Base-by-base conservation (phyloP, 768 basidiomycete species). In the Calocybe indica region DNA sequence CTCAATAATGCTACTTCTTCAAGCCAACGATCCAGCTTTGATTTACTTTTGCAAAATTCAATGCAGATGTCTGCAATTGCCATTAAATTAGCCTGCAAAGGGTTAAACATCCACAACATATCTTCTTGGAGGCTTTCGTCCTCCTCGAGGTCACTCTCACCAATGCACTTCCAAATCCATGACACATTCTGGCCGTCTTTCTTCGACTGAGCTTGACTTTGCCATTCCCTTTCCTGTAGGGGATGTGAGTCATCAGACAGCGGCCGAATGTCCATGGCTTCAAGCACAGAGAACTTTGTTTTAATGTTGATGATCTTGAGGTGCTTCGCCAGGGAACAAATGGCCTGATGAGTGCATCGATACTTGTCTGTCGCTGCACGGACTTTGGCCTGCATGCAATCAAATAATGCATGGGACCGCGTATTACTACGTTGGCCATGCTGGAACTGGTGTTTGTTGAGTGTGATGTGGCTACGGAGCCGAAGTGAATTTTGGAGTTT, bases 121-220 rank as follows among this genome's bases (percentile, higher is more conserved):
- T 54, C 45, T 38, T 58, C 52, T 15, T 55, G 54, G 15, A 55
- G 37, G 36, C 28, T 29, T 28, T 41, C 33, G 12, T 48, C 39
- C 6, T 47, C 40, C 29, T 46, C 39, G 5, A 47, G 15, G 11
- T 40, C 43, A 12, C 35, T 12, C 15, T 31, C 33, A 15, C 55
- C 55, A 14, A 54, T 37, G 32, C 35, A 7, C 14, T n/a, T 51
- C 57, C 57, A 58, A 28, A 58, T 54, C 55, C 57, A 58, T 5
- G 52, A 56, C 37, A 54, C 12, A 1, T 14, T 49, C 9, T 43
- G 44, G 9, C 31, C 10, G 2, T 53, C 57, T 29, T 52, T 48
- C 28, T 41, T 39, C 35, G 39, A 46, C 45, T 32, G 39, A 49
- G 35, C 35, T 34, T 11, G 31, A 37, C 41, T 14, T 29, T 34